These are phyloP conservation scores for Afroboletus lepidellus DNA, from an alignment of 1,284 basidiomycete genomes.

Conservation along the genomic window DNA sequence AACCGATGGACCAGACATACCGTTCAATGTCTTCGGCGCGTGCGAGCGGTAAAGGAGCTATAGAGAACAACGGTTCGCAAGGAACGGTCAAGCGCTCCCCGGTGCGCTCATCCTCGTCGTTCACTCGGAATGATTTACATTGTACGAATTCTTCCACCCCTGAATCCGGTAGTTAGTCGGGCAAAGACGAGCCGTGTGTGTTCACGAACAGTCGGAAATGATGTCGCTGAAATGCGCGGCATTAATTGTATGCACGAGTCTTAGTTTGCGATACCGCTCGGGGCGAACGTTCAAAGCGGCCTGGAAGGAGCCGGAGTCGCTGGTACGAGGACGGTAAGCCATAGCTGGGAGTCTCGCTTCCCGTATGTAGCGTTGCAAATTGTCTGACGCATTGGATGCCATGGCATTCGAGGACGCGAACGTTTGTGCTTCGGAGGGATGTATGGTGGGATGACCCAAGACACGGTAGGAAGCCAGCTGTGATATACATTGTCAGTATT, in stretches of 20 bases:
- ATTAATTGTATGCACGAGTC: constrained; percentile 42
- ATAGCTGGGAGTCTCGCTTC: constrained; percentile 50
- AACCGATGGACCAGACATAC: constrained; percentile 27
- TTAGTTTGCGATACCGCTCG: constrained; percentile 48
- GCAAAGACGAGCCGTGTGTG: background rate
- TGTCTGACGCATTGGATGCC: constrained; percentile 38
- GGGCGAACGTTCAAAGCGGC: constrained; percentile 45
- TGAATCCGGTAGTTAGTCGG: constrained; percentile 19
- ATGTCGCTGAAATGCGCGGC: constrained; percentile 30
- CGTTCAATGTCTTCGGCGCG: constrained; percentile 39
- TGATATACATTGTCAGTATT: background rate
- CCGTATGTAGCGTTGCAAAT: constrained; percentile 48
- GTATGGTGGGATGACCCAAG: background rate
- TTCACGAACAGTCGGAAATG: constrained; percentile 39
- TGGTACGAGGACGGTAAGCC: constrained; percentile 31
- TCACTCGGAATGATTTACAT: constrained; percentile 32
- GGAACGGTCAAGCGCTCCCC: constrained; percentile 48
- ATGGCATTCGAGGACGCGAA: constrained; percentile 14
- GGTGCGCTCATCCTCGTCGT: constrained; percentile 39
- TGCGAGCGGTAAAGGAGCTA: constrained; percentile 28
- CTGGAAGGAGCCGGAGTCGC: constrained; percentile 44
- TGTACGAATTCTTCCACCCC: constrained; percentile 42
- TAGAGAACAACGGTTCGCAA: constrained; percentile 39
- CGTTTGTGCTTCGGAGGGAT: background rate
- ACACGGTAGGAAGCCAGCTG: background rate